Percentiles rank a stretch among this genome's conserved stretches.
Conservation (phyloP, 805 yeast species). For the Starmerella floris region DNA sequence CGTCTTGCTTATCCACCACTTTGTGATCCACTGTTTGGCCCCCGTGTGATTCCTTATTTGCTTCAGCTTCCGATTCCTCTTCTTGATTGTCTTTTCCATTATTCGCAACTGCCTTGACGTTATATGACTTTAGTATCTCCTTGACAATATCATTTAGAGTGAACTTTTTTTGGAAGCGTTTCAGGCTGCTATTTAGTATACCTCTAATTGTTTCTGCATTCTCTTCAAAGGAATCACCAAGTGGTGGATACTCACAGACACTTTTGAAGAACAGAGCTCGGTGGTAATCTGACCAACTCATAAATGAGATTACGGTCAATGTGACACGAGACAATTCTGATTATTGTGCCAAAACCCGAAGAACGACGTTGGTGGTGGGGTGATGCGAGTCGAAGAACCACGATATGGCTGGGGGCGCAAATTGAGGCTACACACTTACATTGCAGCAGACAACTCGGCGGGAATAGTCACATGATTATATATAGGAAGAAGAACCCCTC, state of each 20-base stretch:
- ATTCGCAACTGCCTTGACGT: neutral
- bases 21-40: too few species aligned
- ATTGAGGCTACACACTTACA: too few species aligned
- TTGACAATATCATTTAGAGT: slow-evolving; percentile 1
- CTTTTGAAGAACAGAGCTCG: slow-evolving; percentile 9
- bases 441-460: too few species aligned
- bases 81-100: neutral
- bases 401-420: too few species aligned
- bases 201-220: slow-evolving; percentile 1
- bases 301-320: too few species aligned
- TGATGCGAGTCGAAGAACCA: too few species aligned
- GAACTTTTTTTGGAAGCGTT: slow-evolving; percentile 14
- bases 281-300: slow-evolving; percentile 10
- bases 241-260: slow-evolving; percentile 8
- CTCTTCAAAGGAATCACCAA: neutral
- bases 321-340: too few species aligned
- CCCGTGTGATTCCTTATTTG: too few species aligned
- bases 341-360: too few species aligned
- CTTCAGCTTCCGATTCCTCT: neutral
- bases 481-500: too few species aligned
- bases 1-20: neutral
- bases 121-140: neutral
- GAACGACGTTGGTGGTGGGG: too few species aligned
- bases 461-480: too few species aligned
- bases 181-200: slow-evolving; percentile 7